phyloP scores from a whole-genome alignment of 2,329 filamentous ascomycete genomes.

The Colletotrichum simmondsii region DNA sequence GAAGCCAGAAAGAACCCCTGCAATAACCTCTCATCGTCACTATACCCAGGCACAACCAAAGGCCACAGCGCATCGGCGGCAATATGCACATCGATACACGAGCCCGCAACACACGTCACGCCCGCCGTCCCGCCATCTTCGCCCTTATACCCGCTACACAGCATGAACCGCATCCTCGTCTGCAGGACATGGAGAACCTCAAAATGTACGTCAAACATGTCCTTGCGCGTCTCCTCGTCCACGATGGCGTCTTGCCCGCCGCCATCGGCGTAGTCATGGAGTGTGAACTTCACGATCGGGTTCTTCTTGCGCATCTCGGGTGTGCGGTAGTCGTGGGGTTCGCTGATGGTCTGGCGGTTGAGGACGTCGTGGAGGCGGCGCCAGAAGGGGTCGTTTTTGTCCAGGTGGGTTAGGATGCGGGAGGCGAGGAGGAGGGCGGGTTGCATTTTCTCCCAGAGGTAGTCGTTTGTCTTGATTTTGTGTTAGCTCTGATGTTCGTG shows the following conservation, averaged over 20 bases:
- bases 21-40: neutral
- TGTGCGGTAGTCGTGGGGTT: constrained; percentile 26
- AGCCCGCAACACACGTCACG: neutral
- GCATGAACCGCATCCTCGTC: neutral
- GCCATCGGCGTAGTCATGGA: neutral
- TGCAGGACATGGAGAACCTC: neutral
- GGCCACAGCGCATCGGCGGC: neutral
- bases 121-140: neutral
- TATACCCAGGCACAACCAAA: neutral
- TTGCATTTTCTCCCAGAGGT: constrained; percentile 42
- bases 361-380: constrained; percentile 37
- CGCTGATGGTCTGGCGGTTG: constrained; percentile 37
- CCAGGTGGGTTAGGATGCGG: constrained; percentile 34
- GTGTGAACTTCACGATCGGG: neutral
- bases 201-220: too few species aligned
- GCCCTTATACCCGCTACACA: neutral
- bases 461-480: constrained; percentile 37
- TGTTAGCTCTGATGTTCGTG: constrained; percentile 2
- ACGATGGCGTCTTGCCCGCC: neutral
- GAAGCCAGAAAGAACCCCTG: neutral
- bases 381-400: constrained; percentile 36
- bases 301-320: neutral
- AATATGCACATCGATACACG: neutral
- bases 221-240: neutral
- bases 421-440: constrained; percentile 42